Percentiles rank a stretch among this genome's conserved stretches.
Evolutionary conservation across 164 flowering plant genomes (phyloP).

Genomic region (Berberis vulgaris): DNA sequence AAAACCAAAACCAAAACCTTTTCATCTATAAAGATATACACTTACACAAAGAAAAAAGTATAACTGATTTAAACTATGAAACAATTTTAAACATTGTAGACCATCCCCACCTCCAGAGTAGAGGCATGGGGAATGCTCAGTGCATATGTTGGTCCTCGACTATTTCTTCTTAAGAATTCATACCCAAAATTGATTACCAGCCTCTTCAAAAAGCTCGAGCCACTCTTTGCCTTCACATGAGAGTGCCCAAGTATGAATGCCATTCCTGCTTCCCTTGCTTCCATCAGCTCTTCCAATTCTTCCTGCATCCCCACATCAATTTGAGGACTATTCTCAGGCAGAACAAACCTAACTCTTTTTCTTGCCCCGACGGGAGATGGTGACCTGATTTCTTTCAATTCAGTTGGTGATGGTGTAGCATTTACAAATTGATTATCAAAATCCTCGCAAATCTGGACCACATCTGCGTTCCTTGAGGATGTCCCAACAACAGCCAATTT

Average conservation of each 20-base stretch:
- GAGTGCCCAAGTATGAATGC: conserved; percentile 80
- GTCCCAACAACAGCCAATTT: conserved; percentile 73
- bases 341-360: conserved; percentile 63
- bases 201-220: conserved; percentile 61
- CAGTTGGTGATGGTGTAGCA: conserved; percentile 22
- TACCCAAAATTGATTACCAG: conserved; percentile 63
- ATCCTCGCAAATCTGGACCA: conserved; percentile 43
- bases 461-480: conserved; percentile 33
- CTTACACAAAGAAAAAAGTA: not conserved
- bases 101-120: conserved; percentile 86
- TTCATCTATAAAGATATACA: not conserved
- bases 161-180: conserved; percentile 76
- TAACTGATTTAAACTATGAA: not conserved
- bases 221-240: conserved; percentile 64
- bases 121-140: conserved; percentile 70
- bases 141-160: conserved; percentile 46
- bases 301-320: conserved; percentile 40
- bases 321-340: conserved; percentile 62
- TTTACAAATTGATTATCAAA: conserved; percentile 3
- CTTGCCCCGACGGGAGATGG: conserved; percentile 28
- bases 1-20: too few species aligned
- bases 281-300: conserved; percentile 70
- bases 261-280: conserved; percentile 82
- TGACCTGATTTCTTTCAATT: conserved; percentile 27
- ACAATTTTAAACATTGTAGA: conserved; percentile 34